Percentiles rank a stretch among this genome's conserved stretches.
These are phyloP conservation scores for Sugiyamaella boreocaroliniensis DNA, from an alignment of 805 yeast genomes.

Conservation along the genomic window DNA sequence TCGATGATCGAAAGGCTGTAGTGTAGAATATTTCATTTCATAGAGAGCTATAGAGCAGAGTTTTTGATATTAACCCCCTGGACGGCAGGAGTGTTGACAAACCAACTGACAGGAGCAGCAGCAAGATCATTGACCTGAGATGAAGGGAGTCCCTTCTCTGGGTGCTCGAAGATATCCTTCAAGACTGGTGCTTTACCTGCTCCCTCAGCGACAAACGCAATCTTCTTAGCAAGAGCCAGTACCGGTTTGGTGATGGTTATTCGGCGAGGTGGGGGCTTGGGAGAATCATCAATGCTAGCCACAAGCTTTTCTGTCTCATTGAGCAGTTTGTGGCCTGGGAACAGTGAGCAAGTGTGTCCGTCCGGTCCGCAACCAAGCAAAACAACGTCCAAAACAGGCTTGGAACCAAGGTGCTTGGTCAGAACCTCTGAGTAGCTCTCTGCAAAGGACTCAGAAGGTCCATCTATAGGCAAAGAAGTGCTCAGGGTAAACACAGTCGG, in stretches of 20 bases:
- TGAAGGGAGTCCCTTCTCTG: conserved; percentile 47
- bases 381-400: conserved; percentile 48
- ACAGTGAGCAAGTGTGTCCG: conserved; percentile 90
- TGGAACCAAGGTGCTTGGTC: conserved; percentile 39
- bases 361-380: conserved; percentile 92
- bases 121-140: conserved; percentile 60
- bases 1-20: no score
- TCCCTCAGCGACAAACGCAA: conserved; percentile 88
- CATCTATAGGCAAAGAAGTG: conserved; percentile 51
- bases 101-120: conserved; percentile 60
- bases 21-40: background rate
- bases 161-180: conserved; percentile 55
- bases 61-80: conserved; percentile 41
- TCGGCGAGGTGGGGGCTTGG: conserved; percentile 91
- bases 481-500: conserved; percentile 66
- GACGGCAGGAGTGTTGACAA: conserved; percentile 74
- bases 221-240: conserved; percentile 44
- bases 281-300: conserved; percentile 70
- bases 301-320: conserved; percentile 47
- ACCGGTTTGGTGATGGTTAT: conserved; percentile 82
- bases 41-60: conserved; percentile 2
- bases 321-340: conserved; percentile 74
- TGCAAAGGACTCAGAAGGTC: conserved; percentile 52
- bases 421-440: conserved; percentile 52
- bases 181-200: conserved; percentile 71